Evolutionary conservation across 495 filamentous ascomycete species (phyloP), one percentile per base, ranked within the genome.

Genomic region (Achaetomiella virescens): DNA sequence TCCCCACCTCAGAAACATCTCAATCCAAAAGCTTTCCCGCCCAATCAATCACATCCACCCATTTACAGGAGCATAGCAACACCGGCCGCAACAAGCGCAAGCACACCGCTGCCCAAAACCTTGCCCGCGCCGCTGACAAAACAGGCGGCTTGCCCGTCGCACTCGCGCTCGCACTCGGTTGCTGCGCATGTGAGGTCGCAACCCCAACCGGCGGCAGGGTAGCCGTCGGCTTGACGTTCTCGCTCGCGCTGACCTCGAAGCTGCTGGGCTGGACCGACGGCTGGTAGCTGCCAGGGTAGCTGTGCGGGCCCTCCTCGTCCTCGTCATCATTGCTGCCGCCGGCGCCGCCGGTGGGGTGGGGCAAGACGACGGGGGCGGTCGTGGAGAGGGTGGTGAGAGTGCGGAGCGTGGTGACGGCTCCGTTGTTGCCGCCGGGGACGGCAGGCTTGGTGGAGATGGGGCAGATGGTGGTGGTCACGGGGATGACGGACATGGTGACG

Each of bases 401-500:
- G 48, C 36, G 41, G 10, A 54, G 18, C 37, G 57, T 59, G 36
- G 51, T 48, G 44, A 25, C 38, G 38, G 15, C 6, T 8, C 31
- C 56, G 27, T 17, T 17, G 22, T 8, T 11, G 37, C 6, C 38
- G 36, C 2, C 40, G 21, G 10, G 17, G 48, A 9, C 20, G 22
- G 17, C 11, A n/a, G 38, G 6, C n/a, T 8, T 21, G n/a, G 38
- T 4, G 20, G 41, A 6, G 20, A 43, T 43, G 10, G 54, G 45
- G 54, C 24, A 53, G 40, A 53, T 17, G 40, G 37, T 54, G 33
- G 33, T 20, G 37, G 33, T 43, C 15, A 38, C 17, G 17, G 48
- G 31, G 31, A 42, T n/a, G 1, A 65, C 69, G 47, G 72, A 72
- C 1, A 68, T 55, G n/a, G 73, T 62, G 15, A 66, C 55, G 29